Evolutionary conservation across 352 stramenopile species (phyloP).

Genomic region (Phytophthora niederhauseri): DNA sequence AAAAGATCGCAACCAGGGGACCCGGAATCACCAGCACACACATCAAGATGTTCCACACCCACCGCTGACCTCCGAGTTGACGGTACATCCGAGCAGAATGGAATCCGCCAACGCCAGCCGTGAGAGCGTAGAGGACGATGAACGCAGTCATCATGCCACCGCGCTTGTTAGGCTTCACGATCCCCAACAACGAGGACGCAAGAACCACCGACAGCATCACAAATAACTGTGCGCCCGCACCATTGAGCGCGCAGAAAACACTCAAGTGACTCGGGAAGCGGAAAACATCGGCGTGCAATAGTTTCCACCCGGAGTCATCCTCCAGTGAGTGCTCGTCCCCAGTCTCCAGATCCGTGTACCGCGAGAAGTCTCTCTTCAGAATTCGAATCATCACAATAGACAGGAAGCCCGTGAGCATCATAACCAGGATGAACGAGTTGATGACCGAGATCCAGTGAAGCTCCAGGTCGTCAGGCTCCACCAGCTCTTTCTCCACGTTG

Average conservation of each 20-base stretch:
- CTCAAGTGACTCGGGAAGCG: slow-evolving; percentile 91
- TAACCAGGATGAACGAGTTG: slow-evolving; percentile 98
- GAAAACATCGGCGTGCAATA: slow-evolving; percentile 98
- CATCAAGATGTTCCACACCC: slow-evolving; percentile 96
- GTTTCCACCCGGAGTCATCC: slow-evolving; percentile 98
- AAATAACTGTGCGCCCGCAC: slow-evolving; percentile 95
- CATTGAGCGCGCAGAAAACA: slow-evolving; percentile 93
- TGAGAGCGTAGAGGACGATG: slow-evolving; percentile 95
- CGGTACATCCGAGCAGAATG: slow-evolving; percentile 94
- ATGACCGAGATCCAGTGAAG: slow-evolving; percentile 99
- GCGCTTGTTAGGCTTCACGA: slow-evolving; percentile 94
- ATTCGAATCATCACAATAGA: slow-evolving; percentile 97
- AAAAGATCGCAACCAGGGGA: slow-evolving; percentile 93
- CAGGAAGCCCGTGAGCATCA: slow-evolving; percentile 97
- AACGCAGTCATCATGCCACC: slow-evolving; percentile 94
- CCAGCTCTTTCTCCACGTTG: slow-evolving; percentile 72
- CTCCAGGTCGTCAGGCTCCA: slow-evolving; percentile 66
- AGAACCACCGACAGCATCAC: slow-evolving; percentile 93
- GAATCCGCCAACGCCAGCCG: slow-evolving; percentile 94
- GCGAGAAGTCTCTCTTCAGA: slow-evolving; percentile 98
- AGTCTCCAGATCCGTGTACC: slow-evolving; percentile 96
- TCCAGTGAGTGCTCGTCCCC: slow-evolving; percentile 85
- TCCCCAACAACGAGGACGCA: slow-evolving; percentile 87
- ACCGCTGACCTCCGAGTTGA: slow-evolving; percentile 94
- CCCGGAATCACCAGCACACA: slow-evolving; percentile 93